Conservation (phyloP, 805 yeast species). For the Lachancea dasiensis region DNA sequence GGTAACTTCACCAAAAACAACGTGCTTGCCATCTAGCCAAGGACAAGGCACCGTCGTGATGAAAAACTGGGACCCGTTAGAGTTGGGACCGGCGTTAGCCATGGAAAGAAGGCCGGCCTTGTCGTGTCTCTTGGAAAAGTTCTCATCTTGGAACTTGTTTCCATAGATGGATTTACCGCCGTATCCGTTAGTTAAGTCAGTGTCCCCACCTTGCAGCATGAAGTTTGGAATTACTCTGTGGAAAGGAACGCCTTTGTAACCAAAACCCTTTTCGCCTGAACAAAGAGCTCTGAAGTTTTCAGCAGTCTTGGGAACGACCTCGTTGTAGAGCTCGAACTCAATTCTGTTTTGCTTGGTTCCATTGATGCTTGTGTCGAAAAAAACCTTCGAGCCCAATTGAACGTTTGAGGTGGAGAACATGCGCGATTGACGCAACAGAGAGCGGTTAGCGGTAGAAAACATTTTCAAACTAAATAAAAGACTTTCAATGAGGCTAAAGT, state of each 20-base stretch:
- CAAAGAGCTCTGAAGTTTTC: conserved; percentile 77
- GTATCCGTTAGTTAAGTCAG: conserved; percentile 79
- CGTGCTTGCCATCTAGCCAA: conserved; percentile 76
- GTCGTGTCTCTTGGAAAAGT: conserved; percentile 67
- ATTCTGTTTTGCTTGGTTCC: conserved; percentile 38
- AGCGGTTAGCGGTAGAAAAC: conserved; percentile 12
- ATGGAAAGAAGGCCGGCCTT: conserved; percentile 78
- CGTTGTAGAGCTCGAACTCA: conserved; percentile 33
- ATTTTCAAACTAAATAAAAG: too few relatives aligned
- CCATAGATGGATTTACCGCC: conserved; percentile 92
- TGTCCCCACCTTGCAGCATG: conserved; percentile 96
- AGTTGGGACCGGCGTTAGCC: conserved; percentile 93
- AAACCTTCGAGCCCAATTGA: conserved; percentile 48
- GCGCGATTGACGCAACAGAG: conserved; percentile 34
- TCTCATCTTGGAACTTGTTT: conserved; percentile 50
- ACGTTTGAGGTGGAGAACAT: conserved; percentile 44
- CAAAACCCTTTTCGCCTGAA: conserved; percentile 87
- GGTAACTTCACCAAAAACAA: conserved; percentile 69
- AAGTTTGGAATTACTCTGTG: conserved; percentile 93
- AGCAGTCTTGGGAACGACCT: conserved; percentile 65
- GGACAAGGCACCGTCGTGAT: conserved; percentile 74
- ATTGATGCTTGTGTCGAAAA: conserved; percentile 50
- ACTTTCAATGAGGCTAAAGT: too few relatives aligned
- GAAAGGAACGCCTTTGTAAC: conserved; percentile 79
- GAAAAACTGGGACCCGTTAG: conserved; percentile 89